Base-by-base conservation (phyloP, 1,139 yeast genomes). In the Protomyces gravidus region DNA sequence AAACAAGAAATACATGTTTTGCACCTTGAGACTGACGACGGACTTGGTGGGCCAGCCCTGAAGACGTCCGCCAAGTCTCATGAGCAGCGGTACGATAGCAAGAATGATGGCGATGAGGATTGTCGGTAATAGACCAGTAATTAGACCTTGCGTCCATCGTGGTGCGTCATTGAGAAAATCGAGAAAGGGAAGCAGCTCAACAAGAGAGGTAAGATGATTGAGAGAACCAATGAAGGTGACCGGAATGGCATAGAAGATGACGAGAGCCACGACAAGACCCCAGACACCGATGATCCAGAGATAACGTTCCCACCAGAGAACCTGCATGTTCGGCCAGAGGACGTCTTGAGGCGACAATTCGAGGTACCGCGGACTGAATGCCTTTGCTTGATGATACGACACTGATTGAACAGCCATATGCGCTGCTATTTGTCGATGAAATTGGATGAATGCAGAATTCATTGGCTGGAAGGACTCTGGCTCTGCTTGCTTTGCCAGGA, bases 221-320 rank as follows among this genome's bases (percentile, higher is more conserved):
- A 92, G 80, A 68, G 85, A 77, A 84, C 97, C 97, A 60, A 92
- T 96, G 71, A 89, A 88, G 1, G 97, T 96, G 56, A 90, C 97
- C n/a, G 97, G 97, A 67, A 89, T 78, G 62, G 96, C 81, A 97
- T 97, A 92, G 71, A 89, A 85, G 61, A 90, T 79, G 64, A 89
- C 81, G 68, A 85, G 71, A 3, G 71, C 74, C 45, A 76, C 69
- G 64, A 89, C 79, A 11, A 83, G 81, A 17, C 83, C 78, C 60
- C 76, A 68, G 0, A 96, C 86, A 28, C 36, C 33, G 32, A 59
- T 30, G 23, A 50, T 45, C 74, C 92, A 80, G 30, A 80, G 72
- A 51, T 85, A 72, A 67, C 89, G 78, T 73, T 86, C 95, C 86
- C 90, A 85, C 95, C 96, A 87, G 64, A 81, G 79, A 72, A 89